Evolutionary conservation across 2,329 filamentous ascomycete genomes (phyloP).

Genomic region (Penicillium occitanis): DNA sequence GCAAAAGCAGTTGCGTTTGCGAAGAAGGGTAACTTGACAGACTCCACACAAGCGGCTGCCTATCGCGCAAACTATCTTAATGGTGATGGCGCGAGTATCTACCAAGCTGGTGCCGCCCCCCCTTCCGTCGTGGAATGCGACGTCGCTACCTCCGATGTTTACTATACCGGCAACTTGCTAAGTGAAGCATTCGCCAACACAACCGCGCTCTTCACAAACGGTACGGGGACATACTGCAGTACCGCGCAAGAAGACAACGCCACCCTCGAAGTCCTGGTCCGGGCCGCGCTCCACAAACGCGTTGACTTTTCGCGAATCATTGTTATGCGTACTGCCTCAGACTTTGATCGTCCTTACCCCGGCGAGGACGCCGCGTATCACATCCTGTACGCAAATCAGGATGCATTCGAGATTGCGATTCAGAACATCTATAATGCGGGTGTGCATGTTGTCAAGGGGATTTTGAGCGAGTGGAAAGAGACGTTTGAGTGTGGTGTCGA

Average conservation of each 20-base stretch:
- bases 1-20: conserved; percentile 56
- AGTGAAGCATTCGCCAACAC: conserved; percentile 65
- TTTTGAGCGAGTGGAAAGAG: conserved; percentile 60
- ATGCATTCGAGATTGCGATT: conserved; percentile 63
- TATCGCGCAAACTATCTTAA: conserved; percentile 57
- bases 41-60: conserved; percentile 49
- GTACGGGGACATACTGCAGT: conserved; percentile 66
- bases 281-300: conserved; percentile 56
- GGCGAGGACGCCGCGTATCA: conserved; percentile 59
- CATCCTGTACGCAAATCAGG: conserved; percentile 60
- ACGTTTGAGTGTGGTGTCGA: conserved; percentile 59
- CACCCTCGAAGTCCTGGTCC: conserved; percentile 63
- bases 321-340: conserved; percentile 66
- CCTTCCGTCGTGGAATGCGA: conserved; percentile 66
- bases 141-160: conserved; percentile 68
- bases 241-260: conserved; percentile 73
- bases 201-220: conserved; percentile 65
- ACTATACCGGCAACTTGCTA: conserved; percentile 64
- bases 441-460: conserved; percentile 63
- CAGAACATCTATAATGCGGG: conserved; percentile 67
- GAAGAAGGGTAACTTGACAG: conserved; percentile 52
- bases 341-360: conserved; percentile 69
- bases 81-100: conserved; percentile 29
- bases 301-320: conserved; percentile 68
- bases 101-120: conserved; percentile 43